phyloP scores from a whole-genome alignment of 2,329 filamentous ascomycete species.

The Colletotrichum spaethianum region DNA sequence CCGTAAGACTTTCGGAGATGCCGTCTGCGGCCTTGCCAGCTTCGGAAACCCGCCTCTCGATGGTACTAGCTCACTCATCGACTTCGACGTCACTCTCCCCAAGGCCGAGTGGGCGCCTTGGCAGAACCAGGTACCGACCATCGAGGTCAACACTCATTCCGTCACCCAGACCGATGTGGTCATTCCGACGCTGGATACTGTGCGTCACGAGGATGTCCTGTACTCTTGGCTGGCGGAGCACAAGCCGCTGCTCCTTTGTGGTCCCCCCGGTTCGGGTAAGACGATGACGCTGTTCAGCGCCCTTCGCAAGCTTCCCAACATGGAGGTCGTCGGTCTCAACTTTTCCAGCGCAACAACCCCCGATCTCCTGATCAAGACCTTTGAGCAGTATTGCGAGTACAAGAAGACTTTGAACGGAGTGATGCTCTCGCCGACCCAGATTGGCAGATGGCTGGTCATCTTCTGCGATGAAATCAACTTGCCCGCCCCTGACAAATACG shows the following conservation, averaged over 20 bases:
- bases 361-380: conserved; percentile 97
- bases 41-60: conserved; percentile 88
- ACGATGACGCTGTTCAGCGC: conserved; percentile 99
- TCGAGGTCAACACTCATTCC: conserved; percentile 98
- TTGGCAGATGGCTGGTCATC: conserved; percentile 96
- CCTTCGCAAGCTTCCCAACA: conserved; percentile 94
- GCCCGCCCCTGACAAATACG: conserved; percentile 97
- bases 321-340: conserved; percentile 99
- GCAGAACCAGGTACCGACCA: conserved; percentile 93
- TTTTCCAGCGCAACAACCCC: conserved; percentile 99
- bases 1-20: conserved; percentile 91
- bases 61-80: conserved; percentile 88
- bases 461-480: conserved; percentile 99
- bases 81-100: conserved; percentile 92
- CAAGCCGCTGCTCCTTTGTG: conserved; percentile 95
- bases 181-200: conserved; percentile 96
- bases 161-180: conserved; percentile 98
- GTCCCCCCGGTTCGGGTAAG: conserved; percentile 98
- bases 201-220: conserved; percentile 98
- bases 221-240: conserved; percentile 99
- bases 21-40: conserved; percentile 83
- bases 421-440: conserved; percentile 94
- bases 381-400: conserved; percentile 99
- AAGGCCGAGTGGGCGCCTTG: conserved; percentile 91
- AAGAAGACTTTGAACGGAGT: conserved; percentile 98